These are phyloP conservation scores for Tylopilus rubrobrunneus DNA, from an alignment of 768 basidiomycete genomes.

Conservation along the genomic window DNA sequence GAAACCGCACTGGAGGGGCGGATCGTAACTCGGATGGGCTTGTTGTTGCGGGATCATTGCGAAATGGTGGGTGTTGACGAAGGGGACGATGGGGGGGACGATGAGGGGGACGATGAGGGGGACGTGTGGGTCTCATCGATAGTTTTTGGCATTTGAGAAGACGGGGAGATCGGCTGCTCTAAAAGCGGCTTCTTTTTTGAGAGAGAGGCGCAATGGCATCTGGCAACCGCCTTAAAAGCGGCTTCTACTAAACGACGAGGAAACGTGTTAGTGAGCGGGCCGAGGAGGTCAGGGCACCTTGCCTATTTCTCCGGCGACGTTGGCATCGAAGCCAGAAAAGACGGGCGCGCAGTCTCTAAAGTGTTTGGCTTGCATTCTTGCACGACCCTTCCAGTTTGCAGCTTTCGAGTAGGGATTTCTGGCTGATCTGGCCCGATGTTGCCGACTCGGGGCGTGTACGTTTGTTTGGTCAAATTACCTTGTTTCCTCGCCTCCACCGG, in stretches of 20 bases:
- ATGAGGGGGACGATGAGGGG: conserved; percentile 95
- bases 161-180: conserved; percentile 83
- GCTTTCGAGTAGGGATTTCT: conserved; percentile 44
- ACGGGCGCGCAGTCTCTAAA: conserved; percentile 82
- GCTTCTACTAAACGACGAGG: too few species aligned
- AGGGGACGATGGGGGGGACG: too few species aligned
- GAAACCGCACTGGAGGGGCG: conserved; percentile 76
- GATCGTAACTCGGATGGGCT: conserved; percentile 56
- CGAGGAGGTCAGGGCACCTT: conserved; percentile 7
- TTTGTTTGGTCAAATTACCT: too few species aligned
- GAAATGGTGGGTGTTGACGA: conserved; percentile 87
- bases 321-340: conserved; percentile 95
- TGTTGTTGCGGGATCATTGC: conserved; percentile 83
- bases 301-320: conserved; percentile 96
- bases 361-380: conserved; percentile 70
- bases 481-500: conserved; percentile 12
- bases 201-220: too few species aligned
- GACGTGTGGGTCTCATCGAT: conserved; percentile 84
- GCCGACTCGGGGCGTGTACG: too few species aligned
- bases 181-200: conserved; percentile 84
- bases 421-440: too few species aligned
- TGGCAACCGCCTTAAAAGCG: too few species aligned
- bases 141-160: conserved; percentile 98
- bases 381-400: conserved; percentile 39
- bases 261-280: neutral